Base-by-base conservation (phyloP, 805 yeast species). In the Candida odintsovae region DNA sequence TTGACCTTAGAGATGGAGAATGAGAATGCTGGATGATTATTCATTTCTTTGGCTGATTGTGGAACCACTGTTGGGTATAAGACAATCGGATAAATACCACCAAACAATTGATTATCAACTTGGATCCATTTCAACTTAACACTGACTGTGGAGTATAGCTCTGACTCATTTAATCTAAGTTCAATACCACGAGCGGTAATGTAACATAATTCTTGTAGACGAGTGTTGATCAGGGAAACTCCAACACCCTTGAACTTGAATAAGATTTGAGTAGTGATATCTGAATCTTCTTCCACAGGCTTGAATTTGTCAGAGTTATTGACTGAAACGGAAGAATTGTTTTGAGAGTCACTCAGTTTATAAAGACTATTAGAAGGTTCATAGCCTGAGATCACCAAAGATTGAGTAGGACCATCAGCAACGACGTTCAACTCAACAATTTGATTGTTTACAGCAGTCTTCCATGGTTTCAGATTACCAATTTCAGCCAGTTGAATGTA, bases 321-420 rank as follows among this genome's bases (percentile, higher is more conserved):
- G 12, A 68, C 63, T 2, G 72, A 65, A 0, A 59, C 47, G 0
- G 77, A 61, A 0, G 66, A 57, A 6, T 66, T 47, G 6, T 37
- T 40, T 18, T 56, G 52, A 3, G 66, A 55, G 4, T 58, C 55
- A 31, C 59, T 63, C 38, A 69, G 48, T 59, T 85, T 86, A 62
- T 89, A 89, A 61, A 88, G 65, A 62, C 96, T 86, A 6, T 78
- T 73, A 2, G 82, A 77, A 7, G 90, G 84, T 55, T 88, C 94
- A 58, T 88, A 88, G 46, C 86, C 82, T 1, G 95, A 77, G 4
- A 94, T 83, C 5, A 89, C 84, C 52, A 94, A 74, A 0, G 96
- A 83, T 65, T 89, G 97, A 1, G 90, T 82, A 0, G 97, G 96
- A 0, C 98, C 99, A 69, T 94, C 98, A 0, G 97, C 98, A 38